phyloP scores from a whole-genome alignment of 352 stramenopile genomes.

The Pythium folliculosum region DNA sequence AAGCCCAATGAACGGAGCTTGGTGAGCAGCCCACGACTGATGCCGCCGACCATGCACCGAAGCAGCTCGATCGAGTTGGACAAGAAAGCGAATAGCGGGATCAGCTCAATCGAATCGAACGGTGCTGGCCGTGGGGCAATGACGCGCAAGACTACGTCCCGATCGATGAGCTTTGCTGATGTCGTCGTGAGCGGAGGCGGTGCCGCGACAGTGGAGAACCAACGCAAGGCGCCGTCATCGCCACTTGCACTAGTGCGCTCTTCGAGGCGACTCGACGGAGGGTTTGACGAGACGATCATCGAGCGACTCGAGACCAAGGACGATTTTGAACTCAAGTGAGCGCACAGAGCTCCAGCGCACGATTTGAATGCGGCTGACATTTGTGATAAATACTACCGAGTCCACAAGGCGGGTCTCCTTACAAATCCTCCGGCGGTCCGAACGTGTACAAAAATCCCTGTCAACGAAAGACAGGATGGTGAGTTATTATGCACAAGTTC shows the following conservation, averaged over 20 bases:
- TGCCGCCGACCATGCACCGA: slow-evolving; percentile 33
- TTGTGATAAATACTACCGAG: slow-evolving; percentile 55
- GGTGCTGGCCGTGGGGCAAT: slow-evolving; percentile 22
- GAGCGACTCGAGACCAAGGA: slow-evolving; percentile 75
- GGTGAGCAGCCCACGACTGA: slow-evolving; percentile 44
- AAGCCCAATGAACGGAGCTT: slow-evolving; percentile 30
- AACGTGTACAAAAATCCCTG: slow-evolving; percentile 83
- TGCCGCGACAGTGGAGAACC: slow-evolving; percentile 25
- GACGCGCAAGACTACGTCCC: slow-evolving; percentile 59
- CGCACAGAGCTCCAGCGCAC: slow-evolving; percentile 7
- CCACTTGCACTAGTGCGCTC: slow-evolving; percentile 44
- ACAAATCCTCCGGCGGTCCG: slow-evolving; percentile 16
- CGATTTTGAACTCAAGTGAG: slow-evolving; percentile 64
- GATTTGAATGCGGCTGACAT: slow-evolving; percentile 2
- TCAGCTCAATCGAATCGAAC: neutral
- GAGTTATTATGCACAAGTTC: too few species aligned
- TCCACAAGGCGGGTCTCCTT: slow-evolving; percentile 4
- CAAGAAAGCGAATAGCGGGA: slow-evolving; percentile 12
- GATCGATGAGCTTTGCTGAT: slow-evolving; percentile 86
- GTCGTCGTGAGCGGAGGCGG: slow-evolving; percentile 68
- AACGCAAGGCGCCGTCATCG: slow-evolving; percentile 43
- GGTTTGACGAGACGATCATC: slow-evolving; percentile 60
- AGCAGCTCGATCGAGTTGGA: slow-evolving; percentile 33
- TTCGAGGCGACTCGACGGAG: slow-evolving; percentile 52
- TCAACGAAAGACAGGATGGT: neutral